These are phyloP conservation scores for Protomyces pachydermus DNA, from an alignment of 1,139 yeast species.

Conservation along the genomic window DNA sequence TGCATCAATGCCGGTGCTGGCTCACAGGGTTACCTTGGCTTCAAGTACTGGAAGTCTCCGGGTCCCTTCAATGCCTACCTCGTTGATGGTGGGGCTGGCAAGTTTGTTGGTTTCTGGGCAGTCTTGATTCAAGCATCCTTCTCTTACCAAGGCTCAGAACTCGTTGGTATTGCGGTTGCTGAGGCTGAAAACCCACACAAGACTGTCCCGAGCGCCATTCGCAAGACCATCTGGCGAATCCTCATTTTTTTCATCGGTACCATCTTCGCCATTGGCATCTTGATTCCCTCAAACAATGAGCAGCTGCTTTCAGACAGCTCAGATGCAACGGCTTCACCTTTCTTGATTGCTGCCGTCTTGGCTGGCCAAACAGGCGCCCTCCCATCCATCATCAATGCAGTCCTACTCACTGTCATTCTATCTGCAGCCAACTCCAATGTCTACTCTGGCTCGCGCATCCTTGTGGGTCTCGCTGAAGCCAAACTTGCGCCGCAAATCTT, in stretches of 20 bases:
- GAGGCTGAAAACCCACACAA: conserved; percentile 78
- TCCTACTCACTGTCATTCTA: conserved; percentile 62
- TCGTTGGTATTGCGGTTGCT: conserved; percentile 84
- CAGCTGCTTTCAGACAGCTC: conserved; percentile 41
- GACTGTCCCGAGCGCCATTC: conserved; percentile 78
- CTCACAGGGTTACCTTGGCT: conserved; percentile 47
- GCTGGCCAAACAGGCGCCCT: conserved; percentile 62
- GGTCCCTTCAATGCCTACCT: conserved; percentile 67
- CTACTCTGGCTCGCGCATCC: conserved; percentile 57
- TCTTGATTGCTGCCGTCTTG: conserved; percentile 63
- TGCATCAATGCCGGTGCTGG: conserved; percentile 73
- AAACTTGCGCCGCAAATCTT: conserved; percentile 60
- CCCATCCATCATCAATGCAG: conserved; percentile 69
- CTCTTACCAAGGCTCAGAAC: conserved; percentile 71
- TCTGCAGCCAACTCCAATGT: conserved; percentile 74
- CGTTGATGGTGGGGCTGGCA: conserved; percentile 34
- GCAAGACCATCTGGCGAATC: conserved; percentile 76
- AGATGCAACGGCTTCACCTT: conserved; percentile 58
- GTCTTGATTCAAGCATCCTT: conserved; percentile 60
- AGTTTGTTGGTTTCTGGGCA: conserved; percentile 65
- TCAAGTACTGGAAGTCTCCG: conserved; percentile 80
- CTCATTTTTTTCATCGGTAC: conserved; percentile 73
- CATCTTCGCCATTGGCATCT: conserved; percentile 54
- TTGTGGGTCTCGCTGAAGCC: conserved; percentile 54
- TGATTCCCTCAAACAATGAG: conserved; percentile 73